Evolutionary conservation across 331 rosid genomes (phyloP).

Genomic region (Phaseolus coccineus): DNA sequence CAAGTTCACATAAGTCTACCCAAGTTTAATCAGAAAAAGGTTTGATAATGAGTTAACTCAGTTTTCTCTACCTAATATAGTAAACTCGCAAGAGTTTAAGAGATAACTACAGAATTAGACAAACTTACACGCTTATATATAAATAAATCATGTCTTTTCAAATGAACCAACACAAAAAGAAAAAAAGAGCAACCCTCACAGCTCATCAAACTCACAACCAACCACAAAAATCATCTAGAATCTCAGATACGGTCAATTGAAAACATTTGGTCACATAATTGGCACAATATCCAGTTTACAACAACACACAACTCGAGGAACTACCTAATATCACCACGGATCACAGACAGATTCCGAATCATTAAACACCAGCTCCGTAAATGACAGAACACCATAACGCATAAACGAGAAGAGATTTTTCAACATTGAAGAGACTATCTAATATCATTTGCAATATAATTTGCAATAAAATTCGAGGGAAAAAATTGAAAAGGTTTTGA

Average conservation of each 20-base stretch:
- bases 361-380: neutral
- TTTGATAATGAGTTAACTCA: too few species aligned
- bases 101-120: too few species aligned
- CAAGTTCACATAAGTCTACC: too few species aligned
- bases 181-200: neutral
- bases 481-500: neutral
- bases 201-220: neutral
- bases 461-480: neutral
- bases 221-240: neutral
- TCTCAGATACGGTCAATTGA: neutral
- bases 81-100: too few species aligned
- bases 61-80: too few species aligned
- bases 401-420: neutral
- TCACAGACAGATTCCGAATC: neutral
- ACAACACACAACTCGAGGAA: neutral
- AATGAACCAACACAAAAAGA: neutral
- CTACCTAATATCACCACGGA: neutral
- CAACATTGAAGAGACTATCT: too few species aligned
- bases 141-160: neutral
- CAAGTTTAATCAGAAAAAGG: too few species aligned
- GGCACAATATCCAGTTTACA: neutral
- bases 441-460: too few species aligned
- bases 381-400: neutral
- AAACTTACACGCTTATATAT: neutral
- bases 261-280: neutral